Conservation (phyloP, 2,329 filamentous ascomycete species). For the Aspergillus tubingensis region DNA sequence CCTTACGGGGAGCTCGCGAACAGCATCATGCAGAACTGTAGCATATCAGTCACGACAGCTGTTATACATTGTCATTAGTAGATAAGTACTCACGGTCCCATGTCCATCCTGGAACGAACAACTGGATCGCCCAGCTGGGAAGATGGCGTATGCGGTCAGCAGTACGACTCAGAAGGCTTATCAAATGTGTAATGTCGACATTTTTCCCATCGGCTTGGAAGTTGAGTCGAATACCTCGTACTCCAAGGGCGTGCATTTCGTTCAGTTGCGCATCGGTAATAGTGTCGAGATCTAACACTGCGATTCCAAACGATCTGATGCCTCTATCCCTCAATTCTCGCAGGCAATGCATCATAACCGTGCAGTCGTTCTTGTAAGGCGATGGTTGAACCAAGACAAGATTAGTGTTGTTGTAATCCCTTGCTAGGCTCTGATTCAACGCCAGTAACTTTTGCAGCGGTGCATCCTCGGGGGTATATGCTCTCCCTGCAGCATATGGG, state of each 20-base stretch:
- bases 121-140: constrained; percentile 6
- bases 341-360: constrained; percentile 2
- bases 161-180: background rate
- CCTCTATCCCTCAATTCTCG: background rate
- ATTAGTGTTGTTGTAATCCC: background rate
- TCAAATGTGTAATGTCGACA: background rate
- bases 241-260: background rate
- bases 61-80: background rate
- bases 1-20: background rate
- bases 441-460: background rate
- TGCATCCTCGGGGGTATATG: constrained; percentile 3
- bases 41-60: background rate
- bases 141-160: background rate
- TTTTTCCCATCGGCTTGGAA: constrained; percentile 8
- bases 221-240: background rate
- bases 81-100: constrained; percentile 2
- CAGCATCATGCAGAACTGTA: background rate
- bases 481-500: background rate
- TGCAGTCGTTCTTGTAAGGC: background rate
- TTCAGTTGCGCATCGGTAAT: background rate
- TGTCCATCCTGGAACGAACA: constrained; percentile 4
- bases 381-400: constrained; percentile 5
- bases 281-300: background rate
- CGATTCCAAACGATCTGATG: background rate
- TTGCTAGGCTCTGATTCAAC: background rate